Conservation (phyloP, 495 filamentous ascomycete genomes). For the Aspergillus incahuasiensis region DNA sequence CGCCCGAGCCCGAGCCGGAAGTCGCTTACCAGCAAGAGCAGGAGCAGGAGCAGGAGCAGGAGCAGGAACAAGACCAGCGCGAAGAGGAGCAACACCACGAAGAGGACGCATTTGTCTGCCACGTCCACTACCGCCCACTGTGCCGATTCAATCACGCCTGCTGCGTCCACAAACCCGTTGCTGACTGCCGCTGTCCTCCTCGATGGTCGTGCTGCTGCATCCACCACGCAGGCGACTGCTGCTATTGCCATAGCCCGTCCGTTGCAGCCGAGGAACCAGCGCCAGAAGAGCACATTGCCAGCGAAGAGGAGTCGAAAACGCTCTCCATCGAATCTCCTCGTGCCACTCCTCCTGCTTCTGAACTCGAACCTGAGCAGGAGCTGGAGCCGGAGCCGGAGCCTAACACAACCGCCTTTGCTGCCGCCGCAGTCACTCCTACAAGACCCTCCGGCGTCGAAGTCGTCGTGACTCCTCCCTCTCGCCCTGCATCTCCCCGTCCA, state of each 20-base stretch:
- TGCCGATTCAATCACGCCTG: conserved; percentile 16
- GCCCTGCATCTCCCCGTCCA: too few species aligned
- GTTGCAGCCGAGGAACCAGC: neutral
- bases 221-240: conserved; percentile 23
- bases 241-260: conserved; percentile 2
- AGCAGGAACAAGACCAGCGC: neutral
- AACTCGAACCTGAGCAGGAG: too few species aligned
- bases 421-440: neutral
- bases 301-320: neutral
- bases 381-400: neutral
- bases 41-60: neutral
- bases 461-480: conserved; percentile 1
- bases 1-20: neutral
- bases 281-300: neutral
- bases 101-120: neutral
- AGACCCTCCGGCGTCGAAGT: neutral
- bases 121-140: conserved; percentile 3
- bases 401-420: neutral
- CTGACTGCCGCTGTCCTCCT: conserved; percentile 13
- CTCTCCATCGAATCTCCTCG: neutral
- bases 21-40: neutral
- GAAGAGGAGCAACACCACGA: neutral
- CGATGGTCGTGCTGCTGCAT: conserved; percentile 19
- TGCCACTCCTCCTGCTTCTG: neutral
- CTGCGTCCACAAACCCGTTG: conserved; percentile 15